Percentiles rank a stretch among this genome's conserved stretches.
These are phyloP conservation scores for Raphanus raphanistrum DNA, from an alignment of 345 rosid species.

Conservation along the genomic window DNA sequence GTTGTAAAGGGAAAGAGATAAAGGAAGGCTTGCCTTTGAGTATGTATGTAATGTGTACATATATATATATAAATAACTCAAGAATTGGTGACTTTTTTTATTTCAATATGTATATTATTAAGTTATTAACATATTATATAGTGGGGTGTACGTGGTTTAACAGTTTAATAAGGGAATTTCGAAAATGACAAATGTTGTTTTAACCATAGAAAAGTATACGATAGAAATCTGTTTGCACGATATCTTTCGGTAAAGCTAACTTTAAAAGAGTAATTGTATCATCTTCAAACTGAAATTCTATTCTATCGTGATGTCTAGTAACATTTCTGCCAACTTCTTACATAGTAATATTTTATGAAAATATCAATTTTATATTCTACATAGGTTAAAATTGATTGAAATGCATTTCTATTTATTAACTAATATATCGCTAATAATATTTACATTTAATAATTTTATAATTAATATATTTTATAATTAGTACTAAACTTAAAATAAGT, in stretches of 20 bases:
- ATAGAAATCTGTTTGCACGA: background rate
- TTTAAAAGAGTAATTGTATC: background rate
- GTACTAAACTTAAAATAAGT: no score
- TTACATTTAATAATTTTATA: no score
- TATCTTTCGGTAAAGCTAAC: background rate
- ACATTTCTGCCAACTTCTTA: background rate
- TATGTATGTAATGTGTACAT: background rate
- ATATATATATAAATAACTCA: background rate
- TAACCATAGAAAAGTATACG: background rate
- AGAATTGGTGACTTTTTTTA: background rate
- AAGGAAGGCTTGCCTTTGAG: slow-evolving; percentile 11
- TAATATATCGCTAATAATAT: no score
- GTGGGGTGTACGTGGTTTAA: background rate
- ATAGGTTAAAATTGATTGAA: no score
- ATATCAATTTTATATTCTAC: no score
- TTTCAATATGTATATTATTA: background rate
- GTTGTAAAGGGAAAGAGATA: slow-evolving; percentile 12
- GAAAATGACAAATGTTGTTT: background rate
- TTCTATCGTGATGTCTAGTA: background rate
- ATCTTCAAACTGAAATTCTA: background rate
- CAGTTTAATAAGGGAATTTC: background rate
- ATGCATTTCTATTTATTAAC: no score
- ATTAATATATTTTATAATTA: no score
- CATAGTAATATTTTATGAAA: no score
- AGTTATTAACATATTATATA: background rate